These are phyloP conservation scores for Sanguinoderma infundibulare DNA, from an alignment of 1,284 basidiomycete genomes.

Conservation along the genomic window DNA sequence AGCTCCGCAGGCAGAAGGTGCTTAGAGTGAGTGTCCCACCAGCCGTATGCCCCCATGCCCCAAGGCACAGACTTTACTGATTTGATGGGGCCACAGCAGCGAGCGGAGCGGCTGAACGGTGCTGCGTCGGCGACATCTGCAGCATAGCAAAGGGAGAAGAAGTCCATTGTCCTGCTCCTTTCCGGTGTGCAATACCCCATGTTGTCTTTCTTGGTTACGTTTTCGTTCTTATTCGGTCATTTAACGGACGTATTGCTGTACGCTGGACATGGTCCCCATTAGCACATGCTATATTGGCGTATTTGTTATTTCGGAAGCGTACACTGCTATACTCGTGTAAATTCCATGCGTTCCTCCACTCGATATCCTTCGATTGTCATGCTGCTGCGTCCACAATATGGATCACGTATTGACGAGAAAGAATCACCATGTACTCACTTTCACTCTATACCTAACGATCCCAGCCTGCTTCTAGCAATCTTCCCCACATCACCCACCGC, in stretches of 20 bases:
- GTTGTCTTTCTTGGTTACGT: constrained; percentile 10
- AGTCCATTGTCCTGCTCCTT: background rate
- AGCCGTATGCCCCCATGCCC: background rate
- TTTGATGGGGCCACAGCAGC: constrained; percentile 17
- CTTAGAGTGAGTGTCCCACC: constrained; percentile 36
- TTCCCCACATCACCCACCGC: constrained; percentile 75
- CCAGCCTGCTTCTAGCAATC: constrained; percentile 75
- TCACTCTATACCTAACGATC: constrained; percentile 41
- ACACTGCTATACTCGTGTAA: constrained; percentile 10
- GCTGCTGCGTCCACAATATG: background rate
- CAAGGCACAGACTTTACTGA: background rate
- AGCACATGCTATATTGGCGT: constrained; percentile 1
- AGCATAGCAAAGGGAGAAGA: constrained; percentile 17
- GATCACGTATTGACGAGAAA: background rate
- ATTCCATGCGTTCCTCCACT: too few species aligned
- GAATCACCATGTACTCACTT: constrained; percentile 14
- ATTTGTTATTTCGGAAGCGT: background rate
- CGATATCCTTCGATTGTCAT: background rate
- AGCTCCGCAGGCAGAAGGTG: constrained; percentile 51
- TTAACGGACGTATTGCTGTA: constrained; percentile 21
- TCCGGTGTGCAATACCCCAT: constrained; percentile 22
- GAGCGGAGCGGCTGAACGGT: constrained; percentile 28
- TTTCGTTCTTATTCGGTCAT: constrained; percentile 29
- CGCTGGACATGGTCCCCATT: background rate
- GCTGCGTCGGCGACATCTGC: constrained; percentile 8